Evolutionary conservation across 352 stramenopile species (phyloP).

Genomic region (Phytophthora pluvialis): DNA sequence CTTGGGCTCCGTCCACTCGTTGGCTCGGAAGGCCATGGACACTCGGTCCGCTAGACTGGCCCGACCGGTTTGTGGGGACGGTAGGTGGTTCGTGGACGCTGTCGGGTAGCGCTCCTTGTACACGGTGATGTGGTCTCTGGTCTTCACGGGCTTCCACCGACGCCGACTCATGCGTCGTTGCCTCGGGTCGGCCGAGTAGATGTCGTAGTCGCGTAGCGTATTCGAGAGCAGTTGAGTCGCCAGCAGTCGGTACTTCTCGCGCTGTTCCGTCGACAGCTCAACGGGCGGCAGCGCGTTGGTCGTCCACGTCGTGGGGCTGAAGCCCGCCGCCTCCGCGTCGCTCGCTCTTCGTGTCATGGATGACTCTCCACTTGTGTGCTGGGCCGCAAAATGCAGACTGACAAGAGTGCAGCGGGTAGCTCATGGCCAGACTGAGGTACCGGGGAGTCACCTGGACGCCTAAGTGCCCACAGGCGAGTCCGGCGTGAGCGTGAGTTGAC

Average conservation of each 20-base stretch:
- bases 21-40: constrained; percentile 28
- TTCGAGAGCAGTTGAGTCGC: constrained; percentile 37
- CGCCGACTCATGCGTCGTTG: constrained; percentile 41
- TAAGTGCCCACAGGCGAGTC: constrained; percentile 18
- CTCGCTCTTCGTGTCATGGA: constrained; percentile 23
- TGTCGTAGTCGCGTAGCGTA: constrained; percentile 40
- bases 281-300: constrained; percentile 29
- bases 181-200: constrained; percentile 37
- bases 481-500: constrained; percentile 10
- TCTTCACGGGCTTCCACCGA: constrained; percentile 38
- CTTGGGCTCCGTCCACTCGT: constrained; percentile 45
- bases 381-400: constrained; percentile 32
- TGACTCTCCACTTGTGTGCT: constrained; percentile 10
- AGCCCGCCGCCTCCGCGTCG: constrained; percentile 15
- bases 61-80: constrained; percentile 30
- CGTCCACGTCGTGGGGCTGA: constrained; percentile 36
- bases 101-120: constrained; percentile 43
- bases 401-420: neutral
- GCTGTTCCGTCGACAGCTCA: constrained; percentile 24
- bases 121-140: constrained; percentile 40
- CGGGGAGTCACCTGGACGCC: neutral
- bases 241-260: constrained; percentile 33
- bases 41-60: constrained; percentile 48
- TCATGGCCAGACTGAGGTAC: constrained; percentile 7
- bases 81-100: constrained; percentile 8